phyloP scores from a whole-genome alignment of 176 grass and related monocot species.

The Rhynchospora breviuscula region DNA sequence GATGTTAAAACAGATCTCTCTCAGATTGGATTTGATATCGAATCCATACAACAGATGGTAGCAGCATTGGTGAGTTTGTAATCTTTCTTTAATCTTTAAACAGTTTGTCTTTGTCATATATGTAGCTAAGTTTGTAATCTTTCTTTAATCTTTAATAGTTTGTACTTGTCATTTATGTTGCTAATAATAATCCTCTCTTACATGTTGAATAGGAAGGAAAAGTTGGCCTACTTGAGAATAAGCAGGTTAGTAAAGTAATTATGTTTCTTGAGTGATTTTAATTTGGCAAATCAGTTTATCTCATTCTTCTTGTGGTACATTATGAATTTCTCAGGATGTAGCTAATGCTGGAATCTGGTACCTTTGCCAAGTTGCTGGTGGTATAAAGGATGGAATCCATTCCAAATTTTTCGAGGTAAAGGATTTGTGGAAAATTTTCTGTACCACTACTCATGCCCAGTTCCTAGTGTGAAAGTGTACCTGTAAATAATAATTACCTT shows the following conservation, averaged over 20 bases:
- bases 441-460: not conserved
- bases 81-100: conserved; percentile 8
- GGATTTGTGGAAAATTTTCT: not conserved
- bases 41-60: conserved; percentile 78
- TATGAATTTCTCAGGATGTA: conserved; percentile 48
- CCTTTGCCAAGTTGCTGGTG: conserved; percentile 86
- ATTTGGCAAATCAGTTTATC: conserved; percentile 7
- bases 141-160: not conserved
- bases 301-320: conserved; percentile 24
- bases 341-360: conserved; percentile 88
- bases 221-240: conserved; percentile 79
- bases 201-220: conserved; percentile 68
- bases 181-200: conserved; percentile 25
- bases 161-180: not conserved
- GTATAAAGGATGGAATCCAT: conserved; percentile 78
- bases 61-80: conserved; percentile 64
- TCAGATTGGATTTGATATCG: conserved; percentile 95
- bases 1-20: conserved; percentile 71
- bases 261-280: not conserved
- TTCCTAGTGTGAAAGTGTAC: not conserved
- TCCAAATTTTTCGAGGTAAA: conserved; percentile 70
- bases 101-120: not conserved
- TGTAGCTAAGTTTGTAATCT: not conserved
- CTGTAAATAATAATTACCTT: not conserved
- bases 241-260: conserved; percentile 50